Evolutionary conservation across 1,284 basidiomycete genomes (phyloP), one percentile per base, ranked within the genome.

Genomic region (Stereum hirsutum): DNA sequence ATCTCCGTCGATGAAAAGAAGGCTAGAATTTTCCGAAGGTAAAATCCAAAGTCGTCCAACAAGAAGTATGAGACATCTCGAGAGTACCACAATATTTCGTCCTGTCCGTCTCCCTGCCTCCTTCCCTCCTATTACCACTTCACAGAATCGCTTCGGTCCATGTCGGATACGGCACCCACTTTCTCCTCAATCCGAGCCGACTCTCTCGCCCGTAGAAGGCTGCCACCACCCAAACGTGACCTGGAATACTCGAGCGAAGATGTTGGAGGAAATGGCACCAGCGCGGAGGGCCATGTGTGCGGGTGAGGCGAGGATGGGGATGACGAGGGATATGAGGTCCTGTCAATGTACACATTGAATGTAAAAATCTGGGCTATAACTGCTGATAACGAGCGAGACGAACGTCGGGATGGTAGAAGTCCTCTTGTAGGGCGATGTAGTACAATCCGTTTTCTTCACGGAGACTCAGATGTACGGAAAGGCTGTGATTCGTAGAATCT

Each of bases 401-500:
- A 49, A 77, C 78, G 44, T 76, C 74, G 0, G 75, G 68, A 50
- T 79, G 75, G 54, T 77, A 81, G 51, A 75, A 78, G 51, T 81
- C 75, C 50, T 80, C 77, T 49, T 81, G 77, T 41, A 63, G 60
- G 1, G 63, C 54, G 42, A 81, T 79, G 44, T 73, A 68, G 53
- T 68, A 68, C 2, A 69, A 52, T 2, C 60, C 65, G 25, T 58
- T 53, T 15, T 54, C 47, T 25, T 66, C 56, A 31, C 60, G 61
- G 5, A 81, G 64, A 3, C 61, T 66, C 30, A 79, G 50, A 41
- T 70, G 68, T 11, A 70, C 66, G 23, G 77, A 42, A 6, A 77
- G 59, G 10, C 57, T 54, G 21, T 27, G 42, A 12, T 30, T 3
- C 15, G 26, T 12, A 27, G 12, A 21, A 36, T 25, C 26, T 40